phyloP scores from a whole-genome alignment of 495 filamentous ascomycete genomes.

The Xylaria cubensis region DNA sequence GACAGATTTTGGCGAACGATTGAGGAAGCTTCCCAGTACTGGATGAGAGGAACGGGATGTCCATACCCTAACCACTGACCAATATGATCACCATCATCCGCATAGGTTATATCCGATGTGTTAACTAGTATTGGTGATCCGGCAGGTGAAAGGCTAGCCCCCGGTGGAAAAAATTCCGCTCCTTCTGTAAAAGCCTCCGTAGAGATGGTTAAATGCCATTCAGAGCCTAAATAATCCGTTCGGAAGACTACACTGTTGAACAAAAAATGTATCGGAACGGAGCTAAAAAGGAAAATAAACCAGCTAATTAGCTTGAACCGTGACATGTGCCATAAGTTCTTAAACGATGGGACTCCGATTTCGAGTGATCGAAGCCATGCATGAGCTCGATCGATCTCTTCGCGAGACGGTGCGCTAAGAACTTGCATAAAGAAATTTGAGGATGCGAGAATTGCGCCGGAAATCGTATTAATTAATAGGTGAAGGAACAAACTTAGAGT shows the following conservation, averaged over 20 bases:
- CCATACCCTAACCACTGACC: too few species aligned
- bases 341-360: constrained; percentile 29
- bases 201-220: constrained; percentile 29
- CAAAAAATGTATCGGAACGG: constrained; percentile 29
- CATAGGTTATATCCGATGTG: too few species aligned
- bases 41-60: neutral
- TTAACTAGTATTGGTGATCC: neutral
- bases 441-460: constrained; percentile 37
- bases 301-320: constrained; percentile 18
- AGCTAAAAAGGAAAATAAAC: constrained; percentile 16
- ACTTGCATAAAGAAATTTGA: constrained; percentile 52
- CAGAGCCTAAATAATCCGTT: constrained; percentile 20
- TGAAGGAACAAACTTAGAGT: constrained; percentile 33
- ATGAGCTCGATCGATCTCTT: constrained; percentile 29
- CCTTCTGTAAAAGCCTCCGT: constrained; percentile 23
- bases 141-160: constrained; percentile 25
- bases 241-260: constrained; percentile 33
- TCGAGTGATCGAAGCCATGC: constrained; percentile 25
- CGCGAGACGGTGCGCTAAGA: constrained; percentile 21
- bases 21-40: constrained; percentile 25
- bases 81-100: too few species aligned
- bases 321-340: constrained; percentile 17
- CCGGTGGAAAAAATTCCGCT: constrained; percentile 26
- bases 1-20: constrained; percentile 10
- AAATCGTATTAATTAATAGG: constrained; percentile 44